phyloP scores from a whole-genome alignment of 1,139 yeast genomes.

The Taiozyma sp. region DNA sequence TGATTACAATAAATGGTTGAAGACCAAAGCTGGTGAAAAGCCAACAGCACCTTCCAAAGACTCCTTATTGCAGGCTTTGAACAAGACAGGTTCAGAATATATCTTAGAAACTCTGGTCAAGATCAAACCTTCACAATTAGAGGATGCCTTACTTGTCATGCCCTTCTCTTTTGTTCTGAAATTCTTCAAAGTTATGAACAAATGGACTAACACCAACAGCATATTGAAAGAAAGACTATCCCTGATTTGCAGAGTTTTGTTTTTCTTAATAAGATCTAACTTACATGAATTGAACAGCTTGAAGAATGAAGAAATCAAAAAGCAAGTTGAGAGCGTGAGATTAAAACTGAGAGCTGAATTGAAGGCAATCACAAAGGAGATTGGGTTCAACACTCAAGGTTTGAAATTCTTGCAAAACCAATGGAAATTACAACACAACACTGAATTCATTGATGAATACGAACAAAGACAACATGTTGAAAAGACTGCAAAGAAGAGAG shows the following conservation, averaged over 20 bases:
- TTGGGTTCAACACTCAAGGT: conserved; percentile 90
- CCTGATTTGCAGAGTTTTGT: conserved; percentile 66
- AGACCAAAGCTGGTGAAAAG: conserved; percentile 35
- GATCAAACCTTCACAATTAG: conserved; percentile 80
- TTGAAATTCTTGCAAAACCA: conserved; percentile 65
- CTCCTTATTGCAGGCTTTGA: conserved; percentile 65
- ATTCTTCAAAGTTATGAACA: conserved; percentile 64
- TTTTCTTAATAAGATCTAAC: conserved; percentile 66
- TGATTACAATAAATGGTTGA: conserved; percentile 32
- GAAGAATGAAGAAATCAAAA: conserved; percentile 55
- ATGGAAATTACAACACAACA: conserved; percentile 73
- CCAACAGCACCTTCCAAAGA: conserved; percentile 60
- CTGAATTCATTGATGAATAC: conserved; percentile 67
- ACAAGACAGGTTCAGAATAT: conserved; percentile 68
- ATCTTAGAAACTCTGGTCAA: conserved; percentile 65
- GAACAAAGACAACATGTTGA: conserved; percentile 53
- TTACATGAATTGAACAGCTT: conserved; percentile 70
- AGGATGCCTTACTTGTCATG: conserved; percentile 84
- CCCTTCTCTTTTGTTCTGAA: conserved; percentile 82
- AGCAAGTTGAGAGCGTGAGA: conserved; percentile 55
- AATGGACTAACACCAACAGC: conserved; percentile 57
- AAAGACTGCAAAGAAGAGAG: conserved; percentile 60
- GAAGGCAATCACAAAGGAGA: conserved; percentile 43
- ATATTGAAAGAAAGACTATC: conserved; percentile 46
- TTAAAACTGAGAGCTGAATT: conserved; percentile 50